Conservation (phyloP, 768 basidiomycete genomes). For the Rubroboletus pulcherrimus region DNA sequence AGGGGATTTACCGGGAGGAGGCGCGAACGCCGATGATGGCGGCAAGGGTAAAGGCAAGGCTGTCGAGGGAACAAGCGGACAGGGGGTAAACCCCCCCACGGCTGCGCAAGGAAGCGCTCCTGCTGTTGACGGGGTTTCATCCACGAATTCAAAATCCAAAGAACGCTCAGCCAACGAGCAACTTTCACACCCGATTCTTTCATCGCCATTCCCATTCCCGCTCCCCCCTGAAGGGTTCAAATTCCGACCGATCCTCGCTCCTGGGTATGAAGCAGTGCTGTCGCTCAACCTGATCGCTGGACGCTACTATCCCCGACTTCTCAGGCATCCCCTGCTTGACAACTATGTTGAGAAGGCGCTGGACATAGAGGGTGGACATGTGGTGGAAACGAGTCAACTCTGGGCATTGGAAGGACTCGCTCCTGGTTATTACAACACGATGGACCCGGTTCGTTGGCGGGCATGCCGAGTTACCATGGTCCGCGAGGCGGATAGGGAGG, state of each 20-base stretch:
- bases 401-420: slow-evolving; percentile 72
- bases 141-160: slow-evolving; percentile 11
- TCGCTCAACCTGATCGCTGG: slow-evolving; percentile 70
- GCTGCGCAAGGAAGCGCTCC: slow-evolving; percentile 18
- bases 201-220: slow-evolving; percentile 46
- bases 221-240: slow-evolving; percentile 61
- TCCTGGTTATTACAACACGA: slow-evolving; percentile 62
- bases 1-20: slow-evolving; percentile 27
- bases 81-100: neutral
- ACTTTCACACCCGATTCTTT: slow-evolving; percentile 36
- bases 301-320: slow-evolving; percentile 73
- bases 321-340: slow-evolving; percentile 59
- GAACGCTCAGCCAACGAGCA: slow-evolving; percentile 26
- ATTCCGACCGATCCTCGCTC: slow-evolving; percentile 63
- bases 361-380: slow-evolving; percentile 32
- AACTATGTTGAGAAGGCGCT: slow-evolving; percentile 39
- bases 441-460: slow-evolving; percentile 65
- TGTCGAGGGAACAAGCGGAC: slow-evolving; percentile 16
- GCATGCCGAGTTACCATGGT: slow-evolving; percentile 52
- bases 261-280: slow-evolving; percentile 62
- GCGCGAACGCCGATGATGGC: slow-evolving; percentile 1
- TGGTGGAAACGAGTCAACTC: slow-evolving; percentile 47
- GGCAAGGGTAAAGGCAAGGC: slow-evolving; percentile 34
- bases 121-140: slow-evolving; percentile 11
- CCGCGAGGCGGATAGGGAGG: slow-evolving; percentile 54